Base-by-base conservation (phyloP, 129 eudicot genomes). In the Arctium minus region DNA sequence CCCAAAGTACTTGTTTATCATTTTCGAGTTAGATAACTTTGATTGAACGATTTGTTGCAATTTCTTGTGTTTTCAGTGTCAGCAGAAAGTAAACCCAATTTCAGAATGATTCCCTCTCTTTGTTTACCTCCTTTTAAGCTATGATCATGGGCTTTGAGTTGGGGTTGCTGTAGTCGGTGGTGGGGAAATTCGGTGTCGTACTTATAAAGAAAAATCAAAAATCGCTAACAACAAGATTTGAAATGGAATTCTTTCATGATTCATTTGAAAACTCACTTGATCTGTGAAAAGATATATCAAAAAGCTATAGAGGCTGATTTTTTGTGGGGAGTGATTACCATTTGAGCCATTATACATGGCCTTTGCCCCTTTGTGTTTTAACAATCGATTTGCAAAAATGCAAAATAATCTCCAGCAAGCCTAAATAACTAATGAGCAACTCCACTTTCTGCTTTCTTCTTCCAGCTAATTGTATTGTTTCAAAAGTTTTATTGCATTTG, bases 91-190 rank as follows among this genome's bases (percentile, higher is more conserved):
- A 72, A 70, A 80, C 13, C 30, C 78, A 67, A 70, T 22, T 37
- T 73, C 36, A 3, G 42, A 80, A 27, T 36, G n/a, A 56, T 35
- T 71, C 73, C 29, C 83, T 48, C 35, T 18, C 13, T 31, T 79
- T 70, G n/a, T 46, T 46, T 46, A 18, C 32, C 39, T 33, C 18
- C 32, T 8, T 64, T 62, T 68, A 50, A 44, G 76, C 3, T 1
- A 79, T 70, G 68, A 80, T 71, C 77, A 71, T 48, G 83, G 42
- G 29, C 15, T 56, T 53, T 81, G 72, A 72, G 62, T 73, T 81
- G 15, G 68, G 74, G 64, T 80, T 80, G 18, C 77, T 71, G 70
- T 80, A 68, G 40, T 30, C 48, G 75, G 75, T 40, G 67, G 42
- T 40, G 67, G 42, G 32, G 37, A 68, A 79, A 12, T 53, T 15